A percentile compares a stretch with the other conserved stretches of the same genome.
phyloP scores from a whole-genome alignment of 2,329 filamentous ascomycete species.

The Talaromyces islandicus region DNA sequence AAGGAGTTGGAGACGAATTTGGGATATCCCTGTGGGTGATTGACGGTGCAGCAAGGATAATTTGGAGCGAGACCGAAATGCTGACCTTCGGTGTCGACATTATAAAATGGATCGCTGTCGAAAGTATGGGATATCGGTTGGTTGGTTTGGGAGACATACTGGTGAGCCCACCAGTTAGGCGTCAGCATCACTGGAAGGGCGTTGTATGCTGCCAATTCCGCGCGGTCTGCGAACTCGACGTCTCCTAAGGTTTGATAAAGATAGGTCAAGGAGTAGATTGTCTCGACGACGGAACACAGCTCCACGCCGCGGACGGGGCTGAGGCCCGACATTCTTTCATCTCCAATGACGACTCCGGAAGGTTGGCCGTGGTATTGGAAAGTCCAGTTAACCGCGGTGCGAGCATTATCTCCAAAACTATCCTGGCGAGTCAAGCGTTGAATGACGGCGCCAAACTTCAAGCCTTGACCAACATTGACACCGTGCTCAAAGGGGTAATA shows the following conservation, averaged over 20 bases:
- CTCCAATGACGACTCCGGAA: constrained; percentile 45
- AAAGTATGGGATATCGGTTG: constrained; percentile 46
- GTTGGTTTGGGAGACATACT: constrained; percentile 51
- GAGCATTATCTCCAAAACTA: constrained; percentile 33
- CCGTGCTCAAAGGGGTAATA: constrained; percentile 40
- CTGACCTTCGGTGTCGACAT: constrained; percentile 40
- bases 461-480: constrained; percentile 44
- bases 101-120: constrained; percentile 42
- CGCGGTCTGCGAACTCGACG: constrained; percentile 45
- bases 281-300: constrained; percentile 48
- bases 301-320: constrained; percentile 42
- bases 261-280: constrained; percentile 47
- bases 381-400: constrained; percentile 43
- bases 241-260: constrained; percentile 46
- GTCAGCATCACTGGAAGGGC: constrained; percentile 48
- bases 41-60: constrained; percentile 53
- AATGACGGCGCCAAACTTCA: constrained; percentile 43
- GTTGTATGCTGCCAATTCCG: constrained; percentile 51
- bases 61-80: constrained; percentile 50
- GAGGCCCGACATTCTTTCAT: constrained; percentile 44
- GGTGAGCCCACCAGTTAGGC: constrained; percentile 51
- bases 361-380: constrained; percentile 44
- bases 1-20: constrained; percentile 50
- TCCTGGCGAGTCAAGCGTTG: constrained; percentile 43
- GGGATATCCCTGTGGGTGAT: constrained; percentile 52